A percentile compares a stretch with the other conserved stretches of the same genome.
Evolutionary conservation across 805 yeast species (phyloP).

Genomic region (Pichia nanzhaoensis): DNA sequence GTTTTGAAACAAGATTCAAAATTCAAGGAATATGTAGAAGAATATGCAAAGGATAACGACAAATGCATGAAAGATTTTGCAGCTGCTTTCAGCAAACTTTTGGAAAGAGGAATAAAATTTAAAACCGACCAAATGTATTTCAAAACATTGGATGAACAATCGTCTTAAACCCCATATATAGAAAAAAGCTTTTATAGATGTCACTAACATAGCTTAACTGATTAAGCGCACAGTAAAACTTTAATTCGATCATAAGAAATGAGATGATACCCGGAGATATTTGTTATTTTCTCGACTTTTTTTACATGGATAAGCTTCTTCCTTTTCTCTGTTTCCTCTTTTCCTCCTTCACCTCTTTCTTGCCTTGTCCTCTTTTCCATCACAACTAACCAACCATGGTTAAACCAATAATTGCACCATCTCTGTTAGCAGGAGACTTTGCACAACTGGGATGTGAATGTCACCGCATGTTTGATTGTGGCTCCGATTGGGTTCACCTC

Average conservation of each 20-base stretch:
- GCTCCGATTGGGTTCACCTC: conserved; percentile 95
- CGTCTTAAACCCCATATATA: too few relatives aligned
- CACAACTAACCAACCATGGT: conserved; percentile 45
- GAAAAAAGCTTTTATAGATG: too few relatives aligned
- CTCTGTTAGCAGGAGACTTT: conserved; percentile 88
- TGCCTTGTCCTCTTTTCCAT: too few relatives aligned
- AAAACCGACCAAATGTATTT: conserved; percentile 40
- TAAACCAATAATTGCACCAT: conserved; percentile 84
- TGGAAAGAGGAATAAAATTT: conserved; percentile 72
- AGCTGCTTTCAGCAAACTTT: conserved; percentile 37
- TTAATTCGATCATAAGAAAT: too few relatives aligned
- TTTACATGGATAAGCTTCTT: too few relatives aligned
- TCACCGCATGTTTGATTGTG: conserved; percentile 65
- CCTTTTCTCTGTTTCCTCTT: not conserved
- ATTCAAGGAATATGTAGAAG: conserved; percentile 40
- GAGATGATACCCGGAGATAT: too few relatives aligned
- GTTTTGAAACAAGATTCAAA: conserved; percentile 41
- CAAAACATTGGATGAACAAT: conserved; percentile 63
- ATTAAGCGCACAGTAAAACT: too few relatives aligned
- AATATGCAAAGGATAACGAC: conserved; percentile 44
- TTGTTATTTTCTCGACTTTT: too few relatives aligned
- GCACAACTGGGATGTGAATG: conserved; percentile 86
- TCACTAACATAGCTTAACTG: too few relatives aligned
- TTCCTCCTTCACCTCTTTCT: not conserved
- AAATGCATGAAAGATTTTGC: conserved; percentile 45